Percentiles rank a stretch among this genome's conserved stretches.
Conservation (phyloP, 2,329 filamentous ascomycete species). For the Trichoderma breve region DNA sequence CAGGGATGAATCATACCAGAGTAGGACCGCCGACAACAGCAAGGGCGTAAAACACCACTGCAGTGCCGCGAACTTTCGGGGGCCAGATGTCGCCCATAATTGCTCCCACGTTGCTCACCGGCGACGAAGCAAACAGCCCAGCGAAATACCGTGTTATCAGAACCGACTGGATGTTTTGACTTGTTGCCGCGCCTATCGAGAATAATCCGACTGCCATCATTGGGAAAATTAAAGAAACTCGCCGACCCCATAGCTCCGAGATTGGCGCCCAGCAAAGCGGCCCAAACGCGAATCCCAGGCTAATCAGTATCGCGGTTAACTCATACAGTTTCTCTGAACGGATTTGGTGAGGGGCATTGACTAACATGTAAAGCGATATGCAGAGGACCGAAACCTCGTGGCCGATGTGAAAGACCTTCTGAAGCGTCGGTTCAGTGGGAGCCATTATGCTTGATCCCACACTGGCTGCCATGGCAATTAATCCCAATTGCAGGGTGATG, state of each 20-base stretch:
- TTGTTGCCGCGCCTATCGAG: slow-evolving; percentile 57
- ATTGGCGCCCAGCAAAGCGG: slow-evolving; percentile 54
- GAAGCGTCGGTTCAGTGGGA: not conserved
- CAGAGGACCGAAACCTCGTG: not conserved
- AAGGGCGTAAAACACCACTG: slow-evolving; percentile 60
- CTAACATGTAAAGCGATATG: slow-evolving; percentile 1
- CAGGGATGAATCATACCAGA: slow-evolving; percentile 33
- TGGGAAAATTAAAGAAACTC: slow-evolving; percentile 41
- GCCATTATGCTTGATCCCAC: slow-evolving; percentile 4
- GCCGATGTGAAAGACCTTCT: not conserved
- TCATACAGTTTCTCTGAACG: accelerated
- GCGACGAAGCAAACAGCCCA: slow-evolving; percentile 59
- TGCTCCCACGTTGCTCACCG: slow-evolving; percentile 59
- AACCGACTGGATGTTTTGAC: slow-evolving; percentile 56
- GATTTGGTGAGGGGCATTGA: not conserved
- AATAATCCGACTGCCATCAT: slow-evolving; percentile 51
- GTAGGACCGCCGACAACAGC: slow-evolving; percentile 56
- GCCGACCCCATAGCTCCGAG: slow-evolving; percentile 53
- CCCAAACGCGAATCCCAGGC: slow-evolving; percentile 51
- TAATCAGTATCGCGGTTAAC: not conserved
- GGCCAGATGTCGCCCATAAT: slow-evolving; percentile 61
- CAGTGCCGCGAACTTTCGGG: slow-evolving; percentile 52
- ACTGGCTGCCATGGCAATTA: not conserved
- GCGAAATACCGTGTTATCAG: slow-evolving; percentile 63
- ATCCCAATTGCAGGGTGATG: not conserved